Conservation (phyloP, 139 green algal genomes). For the Zygnema cylindricum region DNA sequence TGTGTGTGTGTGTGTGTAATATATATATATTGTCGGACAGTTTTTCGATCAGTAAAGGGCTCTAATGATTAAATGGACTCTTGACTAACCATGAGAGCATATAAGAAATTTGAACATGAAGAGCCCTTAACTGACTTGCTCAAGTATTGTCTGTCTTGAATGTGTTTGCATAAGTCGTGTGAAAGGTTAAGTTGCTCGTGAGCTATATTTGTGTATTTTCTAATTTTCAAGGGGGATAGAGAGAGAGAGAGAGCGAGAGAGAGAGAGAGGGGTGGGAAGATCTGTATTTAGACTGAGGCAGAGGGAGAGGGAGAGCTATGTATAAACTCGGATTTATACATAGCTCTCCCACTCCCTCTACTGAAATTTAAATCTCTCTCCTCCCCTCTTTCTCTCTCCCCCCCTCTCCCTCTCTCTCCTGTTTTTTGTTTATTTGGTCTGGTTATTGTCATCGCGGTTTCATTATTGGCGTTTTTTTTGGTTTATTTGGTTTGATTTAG, state of each 20-base stretch:
- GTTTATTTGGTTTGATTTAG: neutral
- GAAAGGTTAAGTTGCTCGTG: too few relatives aligned
- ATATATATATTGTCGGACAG: neutral
- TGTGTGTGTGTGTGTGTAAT: too few relatives aligned
- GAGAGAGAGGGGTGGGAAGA: neutral
- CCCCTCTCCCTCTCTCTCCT: neutral
- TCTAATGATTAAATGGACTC: neutral
- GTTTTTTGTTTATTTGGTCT: neutral
- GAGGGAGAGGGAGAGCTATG: neutral
- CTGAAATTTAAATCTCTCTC: neutral
- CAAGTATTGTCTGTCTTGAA: too few relatives aligned
- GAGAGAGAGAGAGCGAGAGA: neutral
- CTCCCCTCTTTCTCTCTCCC: neutral
- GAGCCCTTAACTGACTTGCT: too few relatives aligned
- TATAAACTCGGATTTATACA: too few relatives aligned
- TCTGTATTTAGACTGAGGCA: neutral
- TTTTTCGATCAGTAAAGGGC: neutral
- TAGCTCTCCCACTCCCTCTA: too few relatives aligned
- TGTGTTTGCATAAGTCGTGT: too few relatives aligned
- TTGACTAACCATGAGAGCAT: neutral
- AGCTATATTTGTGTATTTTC: neutral
- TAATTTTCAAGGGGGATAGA: slow-evolving; percentile 16
- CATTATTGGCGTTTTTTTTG: neutral
- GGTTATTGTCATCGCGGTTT: neutral
- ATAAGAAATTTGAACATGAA: neutral